Conservation (phyloP, 2,329 filamentous ascomycete species). For the Alternaria solani region DNA sequence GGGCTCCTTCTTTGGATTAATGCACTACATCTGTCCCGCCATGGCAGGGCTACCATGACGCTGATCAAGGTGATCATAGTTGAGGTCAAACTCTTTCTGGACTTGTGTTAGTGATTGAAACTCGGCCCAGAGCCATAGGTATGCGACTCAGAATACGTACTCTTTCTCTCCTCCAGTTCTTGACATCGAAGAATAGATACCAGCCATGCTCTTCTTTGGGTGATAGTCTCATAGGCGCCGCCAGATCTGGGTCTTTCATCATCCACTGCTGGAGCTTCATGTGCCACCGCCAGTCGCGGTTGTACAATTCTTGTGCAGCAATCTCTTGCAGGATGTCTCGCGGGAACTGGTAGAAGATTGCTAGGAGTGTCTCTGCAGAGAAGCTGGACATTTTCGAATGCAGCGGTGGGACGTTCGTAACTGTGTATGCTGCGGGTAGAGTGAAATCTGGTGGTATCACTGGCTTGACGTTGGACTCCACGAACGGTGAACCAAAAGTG, state of each 20-base stretch:
- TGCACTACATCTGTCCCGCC: slow-evolving; percentile 35
- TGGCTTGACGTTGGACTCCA: slow-evolving; percentile 64
- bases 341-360: slow-evolving; percentile 74
- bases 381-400: slow-evolving; percentile 66
- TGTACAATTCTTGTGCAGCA: slow-evolving; percentile 67
- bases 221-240: slow-evolving; percentile 55
- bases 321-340: slow-evolving; percentile 71
- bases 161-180: slow-evolving; percentile 61
- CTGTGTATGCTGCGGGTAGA: slow-evolving; percentile 69
- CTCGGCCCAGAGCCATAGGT: background rate
- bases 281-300: slow-evolving; percentile 64
- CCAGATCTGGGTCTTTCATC: slow-evolving; percentile 60
- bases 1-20: background rate
- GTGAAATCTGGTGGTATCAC: slow-evolving; percentile 68
- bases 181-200: slow-evolving; percentile 64
- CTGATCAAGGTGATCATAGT: slow-evolving; percentile 61
- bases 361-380: slow-evolving; percentile 71
- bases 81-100: slow-evolving; percentile 60
- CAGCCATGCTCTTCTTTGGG: slow-evolving; percentile 60
- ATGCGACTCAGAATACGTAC: slow-evolving; percentile 37
- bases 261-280: slow-evolving; percentile 63
- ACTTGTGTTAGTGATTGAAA: slow-evolving; percentile 24
- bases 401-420: slow-evolving; percentile 70
- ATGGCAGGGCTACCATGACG: slow-evolving; percentile 50
- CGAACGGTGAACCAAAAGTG: slow-evolving; percentile 71